phyloP scores from a whole-genome alignment of 495 filamentous ascomycete genomes.

The Aspergillus avenaceus region DNA sequence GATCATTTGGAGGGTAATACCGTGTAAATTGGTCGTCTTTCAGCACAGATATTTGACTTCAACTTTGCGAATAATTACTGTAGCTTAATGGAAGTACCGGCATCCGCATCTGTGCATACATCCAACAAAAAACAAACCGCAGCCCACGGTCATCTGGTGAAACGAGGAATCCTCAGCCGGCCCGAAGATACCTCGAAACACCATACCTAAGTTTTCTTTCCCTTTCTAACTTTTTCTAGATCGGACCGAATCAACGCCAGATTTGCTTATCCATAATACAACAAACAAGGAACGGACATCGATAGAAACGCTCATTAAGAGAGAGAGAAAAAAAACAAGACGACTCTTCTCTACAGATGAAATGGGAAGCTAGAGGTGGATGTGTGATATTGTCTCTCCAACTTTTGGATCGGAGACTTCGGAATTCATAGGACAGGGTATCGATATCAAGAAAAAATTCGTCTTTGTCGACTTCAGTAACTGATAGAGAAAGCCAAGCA shows the following conservation, averaged over 20 bases:
- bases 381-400: neutral
- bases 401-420: neutral
- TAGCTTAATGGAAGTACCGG: neutral
- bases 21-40: no score
- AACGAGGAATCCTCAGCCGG: neutral
- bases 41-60: no score
- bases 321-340: neutral
- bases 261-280: slow-evolving; percentile 7
- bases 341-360: neutral
- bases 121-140: neutral
- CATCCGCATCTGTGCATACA: neutral
- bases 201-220: neutral
- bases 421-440: slow-evolving; percentile 7
- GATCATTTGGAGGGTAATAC: no score
- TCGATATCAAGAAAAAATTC: slow-evolving; percentile 6
- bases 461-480: slow-evolving; percentile 1
- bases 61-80: no score
- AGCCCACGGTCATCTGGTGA: neutral
- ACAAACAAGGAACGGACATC: neutral
- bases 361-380: neutral
- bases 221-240: slow-evolving; percentile 6
- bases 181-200: neutral
- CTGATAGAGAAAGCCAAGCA: neutral
- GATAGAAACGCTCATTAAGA: neutral
- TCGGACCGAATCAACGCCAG: slow-evolving; percentile 7